Percentiles rank a stretch among this genome's conserved stretches.
Conservation (phyloP, 805 yeast species). For the Saturnispora kantuleensis region DNA sequence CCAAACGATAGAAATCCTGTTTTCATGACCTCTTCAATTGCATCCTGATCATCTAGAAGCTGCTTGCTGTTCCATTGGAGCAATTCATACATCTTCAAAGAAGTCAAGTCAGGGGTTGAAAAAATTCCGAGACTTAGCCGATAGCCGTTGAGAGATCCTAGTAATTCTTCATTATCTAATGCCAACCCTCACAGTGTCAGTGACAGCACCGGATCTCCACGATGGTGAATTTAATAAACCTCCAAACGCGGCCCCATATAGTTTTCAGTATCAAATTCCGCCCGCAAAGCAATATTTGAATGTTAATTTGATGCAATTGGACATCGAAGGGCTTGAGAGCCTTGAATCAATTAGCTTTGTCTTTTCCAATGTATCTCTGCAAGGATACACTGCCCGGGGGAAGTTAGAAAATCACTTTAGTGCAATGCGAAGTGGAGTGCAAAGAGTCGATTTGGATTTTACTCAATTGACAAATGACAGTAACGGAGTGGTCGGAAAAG, state of each 20-base stretch:
- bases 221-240: not conserved
- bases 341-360: conserved; percentile 2
- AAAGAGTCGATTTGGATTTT: conserved; percentile 4
- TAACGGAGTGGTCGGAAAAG: not conserved
- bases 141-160: no score
- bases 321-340: conserved; percentile 1
- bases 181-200: conserved; percentile 3
- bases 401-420: not conserved
- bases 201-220: not conserved
- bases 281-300: not conserved
- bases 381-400: not conserved
- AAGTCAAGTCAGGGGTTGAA: not conserved
- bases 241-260: not conserved
- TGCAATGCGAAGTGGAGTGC: not conserved
- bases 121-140: no score
- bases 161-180: not conserved
- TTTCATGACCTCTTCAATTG: not conserved
- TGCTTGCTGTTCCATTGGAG: not conserved
- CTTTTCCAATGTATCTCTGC: conserved; percentile 1
- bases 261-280: conserved; percentile 4
- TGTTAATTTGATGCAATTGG: not conserved
- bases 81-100: not conserved
- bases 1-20: not conserved
- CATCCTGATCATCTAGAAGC: not conserved
- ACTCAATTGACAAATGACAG: not conserved